Percentiles rank a stretch among this genome's conserved stretches.
phyloP scores from a whole-genome alignment of 805 yeast species.

The Lachancea fermentati region DNA sequence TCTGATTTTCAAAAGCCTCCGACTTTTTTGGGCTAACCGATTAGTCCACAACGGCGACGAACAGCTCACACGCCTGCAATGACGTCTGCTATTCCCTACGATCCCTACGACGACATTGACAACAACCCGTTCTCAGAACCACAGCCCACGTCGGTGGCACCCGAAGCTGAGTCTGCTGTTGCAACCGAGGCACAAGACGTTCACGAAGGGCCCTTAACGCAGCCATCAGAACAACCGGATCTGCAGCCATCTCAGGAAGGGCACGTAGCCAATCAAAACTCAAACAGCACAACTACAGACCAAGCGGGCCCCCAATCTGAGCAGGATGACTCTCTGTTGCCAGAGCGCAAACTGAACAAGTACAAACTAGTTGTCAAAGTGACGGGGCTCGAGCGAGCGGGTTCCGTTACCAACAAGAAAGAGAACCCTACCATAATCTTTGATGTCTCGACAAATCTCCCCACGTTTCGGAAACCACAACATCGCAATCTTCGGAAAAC shows the following conservation, averaged over 20 bases:
- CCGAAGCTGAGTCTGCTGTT: slow-evolving; percentile 1
- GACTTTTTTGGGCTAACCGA: no score
- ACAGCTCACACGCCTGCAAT: slow-evolving; percentile 16
- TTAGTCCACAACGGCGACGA: no score
- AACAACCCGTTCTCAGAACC: slow-evolving; percentile 59
- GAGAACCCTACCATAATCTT: slow-evolving; percentile 79
- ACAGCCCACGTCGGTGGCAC: slow-evolving; percentile 17
- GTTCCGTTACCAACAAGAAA: slow-evolving; percentile 44
- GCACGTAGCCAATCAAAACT: slow-evolving; percentile 2
- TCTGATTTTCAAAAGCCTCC: no score
- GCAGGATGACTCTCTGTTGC: slow-evolving; percentile 8
- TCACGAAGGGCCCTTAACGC: slow-evolving; percentile 1
- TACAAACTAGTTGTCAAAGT: slow-evolving; percentile 50
- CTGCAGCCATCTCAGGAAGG: slow-evolving; percentile 7
- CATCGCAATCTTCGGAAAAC: slow-evolving; percentile 79
- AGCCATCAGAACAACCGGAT: slow-evolving; percentile 5
- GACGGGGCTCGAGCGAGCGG: slow-evolving; percentile 63
- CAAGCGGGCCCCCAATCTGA: background rate
- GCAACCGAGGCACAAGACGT: slow-evolving; percentile 1
- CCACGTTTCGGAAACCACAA: slow-evolving; percentile 62
- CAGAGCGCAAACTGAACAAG: slow-evolving; percentile 15
- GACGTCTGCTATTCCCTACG: slow-evolving; percentile 17
- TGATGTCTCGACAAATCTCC: slow-evolving; percentile 62
- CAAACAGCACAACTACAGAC: slow-evolving; percentile 1
- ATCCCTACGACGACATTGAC: slow-evolving; percentile 44